These are phyloP conservation scores for Lathyrus tuberosus DNA, from an alignment of 306 rosid genomes.

Conservation along the genomic window DNA sequence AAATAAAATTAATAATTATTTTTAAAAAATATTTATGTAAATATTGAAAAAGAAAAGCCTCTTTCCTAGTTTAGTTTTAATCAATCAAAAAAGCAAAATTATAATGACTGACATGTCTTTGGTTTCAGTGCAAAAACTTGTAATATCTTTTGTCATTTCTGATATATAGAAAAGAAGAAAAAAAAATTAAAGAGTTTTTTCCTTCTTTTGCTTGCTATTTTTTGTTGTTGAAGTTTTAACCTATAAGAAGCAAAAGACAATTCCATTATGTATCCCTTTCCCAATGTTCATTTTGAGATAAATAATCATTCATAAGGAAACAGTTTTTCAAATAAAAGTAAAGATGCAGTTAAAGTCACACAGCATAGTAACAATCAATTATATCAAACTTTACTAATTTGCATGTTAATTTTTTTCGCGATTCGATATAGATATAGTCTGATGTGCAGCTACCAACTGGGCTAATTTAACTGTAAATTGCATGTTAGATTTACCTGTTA, in stretches of 20 bases:
- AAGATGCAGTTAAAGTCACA: conserved; percentile 32
- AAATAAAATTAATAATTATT: neutral
- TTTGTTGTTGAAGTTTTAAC: conserved; percentile 22
- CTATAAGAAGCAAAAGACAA: conserved; percentile 37
- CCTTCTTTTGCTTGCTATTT: conserved; percentile 31
- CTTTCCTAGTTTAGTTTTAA: conserved; percentile 39
- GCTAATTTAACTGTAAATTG: too few species aligned
- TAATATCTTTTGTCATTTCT: conserved; percentile 31
- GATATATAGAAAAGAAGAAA: conserved; percentile 22
- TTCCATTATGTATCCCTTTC: conserved; percentile 19
- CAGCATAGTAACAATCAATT: conserved; percentile 13
- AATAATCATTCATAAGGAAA: conserved; percentile 27
- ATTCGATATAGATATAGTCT: too few species aligned
- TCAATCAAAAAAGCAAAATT: conserved; percentile 39
- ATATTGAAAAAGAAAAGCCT: conserved; percentile 3
- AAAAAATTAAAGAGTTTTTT: conserved; percentile 12
- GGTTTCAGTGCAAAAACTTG: conserved; percentile 41
- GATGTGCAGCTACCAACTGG: too few species aligned
- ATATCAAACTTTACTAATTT: conserved; percentile 46
- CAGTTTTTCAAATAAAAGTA: conserved; percentile 21
- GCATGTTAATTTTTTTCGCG: neutral
- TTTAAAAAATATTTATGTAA: neutral
- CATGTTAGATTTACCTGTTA: conserved; percentile 54
- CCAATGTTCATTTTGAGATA: conserved; percentile 12
- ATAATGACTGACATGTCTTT: conserved; percentile 35